Evolutionary conservation across 2,329 filamentous ascomycete species (phyloP).

Genomic region (Corinectria fuckeliana): DNA sequence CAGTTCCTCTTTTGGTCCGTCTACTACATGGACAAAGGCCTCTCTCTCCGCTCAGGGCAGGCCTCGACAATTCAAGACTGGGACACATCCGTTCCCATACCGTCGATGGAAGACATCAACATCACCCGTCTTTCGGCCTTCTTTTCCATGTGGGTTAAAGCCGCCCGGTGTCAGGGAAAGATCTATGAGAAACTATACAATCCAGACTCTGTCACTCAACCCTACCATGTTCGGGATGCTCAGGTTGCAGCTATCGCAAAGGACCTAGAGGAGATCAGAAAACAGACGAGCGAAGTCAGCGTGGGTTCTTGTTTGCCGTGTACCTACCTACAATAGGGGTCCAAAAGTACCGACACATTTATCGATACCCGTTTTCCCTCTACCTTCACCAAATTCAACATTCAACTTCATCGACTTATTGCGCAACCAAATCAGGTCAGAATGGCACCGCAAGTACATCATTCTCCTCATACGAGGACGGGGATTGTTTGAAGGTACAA

Average conservation of each 20-base stretch:
- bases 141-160: conserved; percentile 56
- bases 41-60: conserved; percentile 61
- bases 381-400: too few species aligned
- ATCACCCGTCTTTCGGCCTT: conserved; percentile 39
- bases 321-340: too few species aligned
- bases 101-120: conserved; percentile 41
- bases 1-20: conserved; percentile 61
- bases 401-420: too few species aligned
- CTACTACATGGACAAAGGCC: conserved; percentile 62
- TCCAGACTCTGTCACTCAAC: conserved; percentile 47
- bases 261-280: conserved; percentile 41
- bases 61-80: conserved; percentile 62
- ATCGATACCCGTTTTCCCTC: too few species aligned
- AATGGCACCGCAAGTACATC: too few species aligned
- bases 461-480: too few species aligned
- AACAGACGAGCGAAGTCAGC: conserved; percentile 18
- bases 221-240: conserved; percentile 41
- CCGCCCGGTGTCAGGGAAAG: conserved; percentile 61
- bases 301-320: conserved; percentile 17
- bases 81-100: conserved; percentile 55
- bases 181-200: conserved; percentile 63
- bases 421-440: too few species aligned
- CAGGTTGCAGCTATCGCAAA: conserved; percentile 42
- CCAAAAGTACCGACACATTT: too few species aligned
- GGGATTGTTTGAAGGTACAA: too few species aligned